Percentiles rank a stretch among this genome's conserved stretches.
These are phyloP conservation scores for Kodamaea kaohsiungensis DNA, from an alignment of 805 yeast genomes.

Conservation along the genomic window DNA sequence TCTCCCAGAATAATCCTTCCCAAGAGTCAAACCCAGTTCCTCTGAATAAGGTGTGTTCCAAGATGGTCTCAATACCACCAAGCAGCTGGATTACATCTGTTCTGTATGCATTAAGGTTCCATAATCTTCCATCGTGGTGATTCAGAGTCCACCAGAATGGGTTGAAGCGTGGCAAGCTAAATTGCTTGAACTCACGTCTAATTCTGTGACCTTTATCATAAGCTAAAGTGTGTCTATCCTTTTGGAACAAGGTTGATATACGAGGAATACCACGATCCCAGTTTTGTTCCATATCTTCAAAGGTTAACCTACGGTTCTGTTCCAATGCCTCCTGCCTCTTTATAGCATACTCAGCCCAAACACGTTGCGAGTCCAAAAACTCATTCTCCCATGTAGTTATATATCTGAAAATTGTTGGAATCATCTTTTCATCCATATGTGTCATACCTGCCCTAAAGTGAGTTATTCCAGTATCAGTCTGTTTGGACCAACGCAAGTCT, in stretches of 20 bases:
- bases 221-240: slow-evolving; percentile 91
- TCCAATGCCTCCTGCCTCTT: slow-evolving; percentile 85
- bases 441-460: slow-evolving; percentile 95
- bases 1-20: slow-evolving; percentile 99
- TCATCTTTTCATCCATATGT: slow-evolving; percentile 72
- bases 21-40: slow-evolving; percentile 98
- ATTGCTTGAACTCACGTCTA: slow-evolving; percentile 77
- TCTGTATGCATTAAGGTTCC: slow-evolving; percentile 91
- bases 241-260: slow-evolving; percentile 91
- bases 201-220: slow-evolving; percentile 92
- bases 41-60: slow-evolving; percentile 91
- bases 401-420: slow-evolving; percentile 93
- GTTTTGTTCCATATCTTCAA: slow-evolving; percentile 89
- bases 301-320: slow-evolving; percentile 80
- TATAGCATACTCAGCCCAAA: slow-evolving; percentile 96
- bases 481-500: slow-evolving; percentile 87
- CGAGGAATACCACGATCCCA: slow-evolving; percentile 99
- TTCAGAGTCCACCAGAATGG: slow-evolving; percentile 97
- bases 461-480: slow-evolving; percentile 91
- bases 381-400: slow-evolving; percentile 97
- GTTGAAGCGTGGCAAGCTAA: slow-evolving; percentile 66
- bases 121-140: slow-evolving; percentile 92
- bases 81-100: slow-evolving; percentile 96
- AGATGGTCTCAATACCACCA: slow-evolving; percentile 95
- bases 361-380: slow-evolving; percentile 89